Percentiles rank a stretch among this genome's conserved stretches.
Conservation (phyloP, 805 yeast species). For the Metschnikowia borealis region DNA sequence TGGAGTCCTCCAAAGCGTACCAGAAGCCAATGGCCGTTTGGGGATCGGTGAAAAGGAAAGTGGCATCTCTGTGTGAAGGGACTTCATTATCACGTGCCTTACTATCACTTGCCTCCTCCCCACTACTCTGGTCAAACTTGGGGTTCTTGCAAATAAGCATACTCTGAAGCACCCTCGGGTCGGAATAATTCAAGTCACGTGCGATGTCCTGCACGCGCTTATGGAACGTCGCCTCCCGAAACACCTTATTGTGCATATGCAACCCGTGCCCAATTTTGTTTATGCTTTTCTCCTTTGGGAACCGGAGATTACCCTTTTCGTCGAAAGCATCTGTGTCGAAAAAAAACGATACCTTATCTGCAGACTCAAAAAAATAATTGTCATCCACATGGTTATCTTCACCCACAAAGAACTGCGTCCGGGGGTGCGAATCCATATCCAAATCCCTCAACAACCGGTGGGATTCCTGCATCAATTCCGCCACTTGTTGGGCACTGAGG, state of each 20-base stretch:
- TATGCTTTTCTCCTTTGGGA: constrained; percentile 53
- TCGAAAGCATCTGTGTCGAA: constrained; percentile 71
- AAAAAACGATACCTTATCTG: constrained; percentile 66
- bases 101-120: not conserved
- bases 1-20: constrained; percentile 78
- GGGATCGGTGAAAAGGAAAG: constrained; percentile 69
- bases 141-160: constrained; percentile 82
- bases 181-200: constrained; percentile 47
- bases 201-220: constrained; percentile 50
- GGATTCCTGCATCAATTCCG: constrained; percentile 40
- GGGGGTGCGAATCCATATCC: constrained; percentile 57
- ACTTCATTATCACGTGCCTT: constrained; percentile 49
- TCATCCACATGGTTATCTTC: constrained; percentile 65
- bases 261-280: constrained; percentile 80
- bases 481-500: constrained; percentile 40
- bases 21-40: constrained; percentile 73
- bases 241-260: constrained; percentile 53
- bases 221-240: constrained; percentile 48
- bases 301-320: constrained; percentile 44
- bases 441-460: constrained; percentile 43
- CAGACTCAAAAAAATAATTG: constrained; percentile 62
- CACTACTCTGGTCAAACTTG: not conserved
- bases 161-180: constrained; percentile 71
- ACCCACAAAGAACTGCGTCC: constrained; percentile 65
- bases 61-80: constrained; percentile 75